These are phyloP conservation scores for Coniosporium tulheliwenetii DNA, from an alignment of 2,329 filamentous ascomycete genomes.

Conservation along the genomic window DNA sequence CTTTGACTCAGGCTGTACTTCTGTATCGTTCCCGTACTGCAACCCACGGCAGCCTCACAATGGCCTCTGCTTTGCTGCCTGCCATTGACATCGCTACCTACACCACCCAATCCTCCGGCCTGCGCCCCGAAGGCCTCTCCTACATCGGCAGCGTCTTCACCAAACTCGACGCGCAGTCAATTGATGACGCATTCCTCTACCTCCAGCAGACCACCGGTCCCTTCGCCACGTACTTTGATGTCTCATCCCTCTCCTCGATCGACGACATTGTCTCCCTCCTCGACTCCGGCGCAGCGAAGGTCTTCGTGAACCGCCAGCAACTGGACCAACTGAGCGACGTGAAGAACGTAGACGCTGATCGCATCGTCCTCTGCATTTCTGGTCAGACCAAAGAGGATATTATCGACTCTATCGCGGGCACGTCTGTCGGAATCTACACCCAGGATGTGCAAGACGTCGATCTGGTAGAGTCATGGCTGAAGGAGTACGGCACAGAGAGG, in stretches of 20 bases:
- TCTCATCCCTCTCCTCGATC: slow-evolving; percentile 47
- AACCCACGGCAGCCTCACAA: slow-evolving; percentile 8
- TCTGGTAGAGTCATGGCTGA: slow-evolving; percentile 27
- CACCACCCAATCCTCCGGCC: slow-evolving; percentile 29
- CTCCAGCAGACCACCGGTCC: slow-evolving; percentile 39
- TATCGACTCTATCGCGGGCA: slow-evolving; percentile 21
- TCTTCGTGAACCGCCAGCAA: slow-evolving; percentile 63
- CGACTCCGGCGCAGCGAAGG: slow-evolving; percentile 69
- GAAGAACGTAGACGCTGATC: slow-evolving; percentile 36
- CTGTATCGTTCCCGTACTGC: too few species aligned
- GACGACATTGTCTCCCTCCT: slow-evolving; percentile 69
- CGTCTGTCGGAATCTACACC: slow-evolving; percentile 29
- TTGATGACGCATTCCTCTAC: slow-evolving; percentile 34
- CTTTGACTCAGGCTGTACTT: too few species aligned
- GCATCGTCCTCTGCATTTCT: slow-evolving; percentile 40
- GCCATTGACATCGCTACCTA: slow-evolving; percentile 31
- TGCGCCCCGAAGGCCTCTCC: slow-evolving; percentile 34
- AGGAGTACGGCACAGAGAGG: slow-evolving; percentile 31
- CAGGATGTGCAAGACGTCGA: slow-evolving; percentile 24
- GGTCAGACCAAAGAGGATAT: slow-evolving; percentile 25
- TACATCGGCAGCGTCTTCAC: slow-evolving; percentile 44
- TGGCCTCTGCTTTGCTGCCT: slow-evolving; percentile 30
- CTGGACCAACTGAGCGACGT: slow-evolving; percentile 38
- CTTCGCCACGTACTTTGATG: slow-evolving; percentile 59
- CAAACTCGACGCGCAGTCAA: slow-evolving; percentile 30